Base-by-base conservation (phyloP, 345 rosid species). In the Populus alba region DNA sequence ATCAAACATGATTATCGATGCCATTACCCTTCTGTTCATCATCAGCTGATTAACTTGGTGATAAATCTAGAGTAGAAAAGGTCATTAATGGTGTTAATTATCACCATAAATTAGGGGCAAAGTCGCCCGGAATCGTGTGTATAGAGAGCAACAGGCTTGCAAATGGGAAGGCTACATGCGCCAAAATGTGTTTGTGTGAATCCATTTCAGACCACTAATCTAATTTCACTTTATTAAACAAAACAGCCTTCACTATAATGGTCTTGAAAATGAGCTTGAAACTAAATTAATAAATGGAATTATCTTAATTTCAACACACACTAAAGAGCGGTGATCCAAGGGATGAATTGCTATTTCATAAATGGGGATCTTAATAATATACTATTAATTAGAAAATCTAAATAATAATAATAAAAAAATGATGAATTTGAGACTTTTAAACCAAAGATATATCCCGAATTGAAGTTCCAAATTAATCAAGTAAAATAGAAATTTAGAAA, bases 11-110 rank as follows among this genome's bases (percentile, higher is more conserved):
- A 74, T 66, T 67, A 79, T 77, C 72, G 70, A 27, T 65, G 75
- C 68, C 59, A 78, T 82, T 76, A 73, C 47, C 18, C 35, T 71
- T 70, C 51, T 70, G 74, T 79, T 71, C 45, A 79, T 68, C 57
- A 70, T 25, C 69, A n/a, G 5, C 29, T 73, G 70, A 75, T 88
- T 78, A 80, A 59, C 78, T 85, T 83, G 76, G 79, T 75, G 63
- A 57, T 55, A 22, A 68, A 13, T 49, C 7, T 43, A 39, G 33
- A 51, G 31, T 22, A 39, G 77, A 74, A 66, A 63, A 76, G 12
- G 39, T 20, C n/a, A n/a, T n/a, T 27, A 76, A 38, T 45, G 72
- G 70, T 41, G 37, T 8, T 41, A 0, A 10, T 41, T 31, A 4
- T 70, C 70, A 45, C 4, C 33, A 77, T 39, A 41, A 35, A 39